Conservation (phyloP, 352 stramenopile species). For the Phytophthora lateralis region DNA sequence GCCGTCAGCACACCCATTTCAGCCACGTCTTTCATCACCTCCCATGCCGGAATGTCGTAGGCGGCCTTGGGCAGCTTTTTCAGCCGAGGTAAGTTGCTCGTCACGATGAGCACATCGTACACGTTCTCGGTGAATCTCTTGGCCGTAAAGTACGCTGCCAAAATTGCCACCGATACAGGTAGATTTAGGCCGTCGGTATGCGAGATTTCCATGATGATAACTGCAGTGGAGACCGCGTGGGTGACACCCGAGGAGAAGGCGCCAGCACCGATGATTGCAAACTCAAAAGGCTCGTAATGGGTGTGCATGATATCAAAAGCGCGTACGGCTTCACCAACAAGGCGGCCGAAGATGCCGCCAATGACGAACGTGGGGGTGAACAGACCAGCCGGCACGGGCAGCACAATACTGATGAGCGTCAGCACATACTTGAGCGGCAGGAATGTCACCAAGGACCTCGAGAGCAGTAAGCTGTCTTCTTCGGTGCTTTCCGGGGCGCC, state of each 20-base stretch:
- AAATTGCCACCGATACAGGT: conserved; percentile 88
- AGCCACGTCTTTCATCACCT: conserved; percentile 83
- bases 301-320: conserved; percentile 64
- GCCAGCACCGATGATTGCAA: conserved; percentile 91
- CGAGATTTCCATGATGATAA: conserved; percentile 95
- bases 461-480: conserved; percentile 63
- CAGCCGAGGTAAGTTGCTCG: conserved; percentile 74
- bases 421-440: conserved; percentile 81
- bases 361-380: conserved; percentile 90
- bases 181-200: conserved; percentile 86
- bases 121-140: conserved; percentile 92
- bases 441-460: conserved; percentile 77
- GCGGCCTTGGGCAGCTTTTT: conserved; percentile 84
- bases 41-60: conserved; percentile 84
- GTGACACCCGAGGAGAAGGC: conserved; percentile 93
- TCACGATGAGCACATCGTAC: conserved; percentile 91
- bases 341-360: conserved; percentile 81
- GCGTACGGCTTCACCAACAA: conserved; percentile 76
- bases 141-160: conserved; percentile 90
- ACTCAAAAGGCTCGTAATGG: conserved; percentile 91
- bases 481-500: conserved; percentile 15
- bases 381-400: conserved; percentile 76
- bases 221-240: conserved; percentile 90
- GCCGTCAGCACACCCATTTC: conserved; percentile 68
- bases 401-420: conserved; percentile 75